phyloP scores from a whole-genome alignment of 179 eudicot genomes.

The Actinidia arguta region DNA sequence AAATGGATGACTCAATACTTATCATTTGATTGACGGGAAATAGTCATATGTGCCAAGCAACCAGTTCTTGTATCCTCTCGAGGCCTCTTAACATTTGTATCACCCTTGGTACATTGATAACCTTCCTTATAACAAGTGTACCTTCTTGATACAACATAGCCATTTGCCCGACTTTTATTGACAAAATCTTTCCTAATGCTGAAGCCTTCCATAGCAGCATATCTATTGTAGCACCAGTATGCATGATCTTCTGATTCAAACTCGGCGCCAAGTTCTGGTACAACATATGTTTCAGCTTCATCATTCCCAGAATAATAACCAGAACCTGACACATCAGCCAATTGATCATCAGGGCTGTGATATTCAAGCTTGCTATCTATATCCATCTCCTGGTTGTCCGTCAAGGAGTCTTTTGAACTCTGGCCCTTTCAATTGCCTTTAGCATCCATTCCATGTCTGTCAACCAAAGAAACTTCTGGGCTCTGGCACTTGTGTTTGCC shows the following conservation, averaged over 20 bases:
- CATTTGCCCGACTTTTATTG: conserved; percentile 27
- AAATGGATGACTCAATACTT: conserved; percentile 27
- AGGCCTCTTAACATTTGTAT: conserved; percentile 21
- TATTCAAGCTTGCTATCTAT: conserved; percentile 17
- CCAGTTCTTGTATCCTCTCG: conserved; percentile 34
- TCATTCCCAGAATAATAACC: not conserved
- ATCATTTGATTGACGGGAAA: conserved; percentile 28
- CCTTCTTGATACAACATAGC: conserved; percentile 26
- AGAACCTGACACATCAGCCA: not conserved
- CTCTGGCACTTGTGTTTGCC: not conserved
- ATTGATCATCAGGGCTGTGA: conserved; percentile 15
- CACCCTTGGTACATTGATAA: conserved; percentile 20
- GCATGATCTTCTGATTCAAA: conserved; percentile 36
- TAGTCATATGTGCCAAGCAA: conserved; percentile 36
- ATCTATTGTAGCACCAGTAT: conserved; percentile 27
- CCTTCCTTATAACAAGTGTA: conserved; percentile 33
- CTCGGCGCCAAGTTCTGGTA: conserved; percentile 26
- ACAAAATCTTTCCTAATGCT: conserved; percentile 34
- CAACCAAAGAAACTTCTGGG: not conserved
- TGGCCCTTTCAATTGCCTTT: not conserved
- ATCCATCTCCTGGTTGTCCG: conserved; percentile 19
- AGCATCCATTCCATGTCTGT: not conserved
- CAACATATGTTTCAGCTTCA: conserved; percentile 18
- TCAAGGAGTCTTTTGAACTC: conserved; percentile 14
- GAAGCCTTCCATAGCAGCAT: conserved; percentile 30